Base-by-base conservation (phyloP, 768 basidiomycete genomes). In the Boletus vermiculosoides region DNA sequence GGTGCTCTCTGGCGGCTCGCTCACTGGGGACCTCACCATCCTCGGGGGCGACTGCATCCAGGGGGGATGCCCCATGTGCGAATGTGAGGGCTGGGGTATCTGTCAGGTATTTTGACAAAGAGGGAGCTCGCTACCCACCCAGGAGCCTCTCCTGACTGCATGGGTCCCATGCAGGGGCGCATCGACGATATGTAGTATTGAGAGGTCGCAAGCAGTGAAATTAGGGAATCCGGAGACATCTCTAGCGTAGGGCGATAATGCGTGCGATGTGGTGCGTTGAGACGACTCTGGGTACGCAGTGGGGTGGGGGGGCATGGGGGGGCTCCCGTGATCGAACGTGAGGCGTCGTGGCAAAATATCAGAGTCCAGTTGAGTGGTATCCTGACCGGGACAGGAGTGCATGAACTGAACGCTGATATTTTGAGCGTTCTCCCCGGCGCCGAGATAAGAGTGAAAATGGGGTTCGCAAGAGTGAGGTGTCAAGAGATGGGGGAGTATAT, bases 361-460 rank as follows among this genome's bases (percentile, higher is more conserved):
- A 58, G 61, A 49, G 61, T 69, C 62, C 63, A 60, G 63, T 66
- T 61, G 69, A 42, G 60, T 55, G 49, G 47, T 33, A 49, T 64
- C 66, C 59, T 60, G 64, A 53, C 51, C 44, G n/a, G 59, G 41
- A 42, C 65, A 65, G 58, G 65, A 61, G 42, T 51, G 56, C 71
- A 65, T 58, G 66, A 71, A 70, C 61, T 71, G 72, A 50, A 65
- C 59, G 30, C 68, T 71, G 65, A 69, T 61, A 69, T 61, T 69
- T 58, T 65, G 66, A 31, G 60, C 31, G 53, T 55, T 57, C 22
- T 50, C 60, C 49, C 45, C 53, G 5, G 53, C 8, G 23, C 31
- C n/a, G 15, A 62, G 63, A 59, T 62, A 66, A 56, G 62, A 50
- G 22, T 53, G 59, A 36, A 51, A 62, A 1, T 45, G 31, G 30